Evolutionary conservation across 768 basidiomycete genomes (phyloP), one percentile per base, ranked within the genome.

Genomic region (Mycena floridula): DNA sequence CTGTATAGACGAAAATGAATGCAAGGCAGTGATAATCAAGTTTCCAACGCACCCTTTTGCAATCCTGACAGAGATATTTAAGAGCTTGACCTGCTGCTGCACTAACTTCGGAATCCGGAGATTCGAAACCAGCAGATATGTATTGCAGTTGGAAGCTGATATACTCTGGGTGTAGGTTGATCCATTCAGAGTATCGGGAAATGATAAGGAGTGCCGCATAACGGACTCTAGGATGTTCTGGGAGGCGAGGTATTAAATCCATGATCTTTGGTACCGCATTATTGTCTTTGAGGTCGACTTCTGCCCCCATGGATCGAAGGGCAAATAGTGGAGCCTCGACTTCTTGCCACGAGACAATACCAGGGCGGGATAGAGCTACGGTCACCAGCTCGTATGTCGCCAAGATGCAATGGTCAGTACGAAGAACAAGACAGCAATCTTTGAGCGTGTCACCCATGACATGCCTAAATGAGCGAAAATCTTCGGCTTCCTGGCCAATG

Each of bases 361-460:
- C 72, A 21, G 72, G 71, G 32, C 77, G 79, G 20, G 81, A 70
- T 42, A 98, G 73, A 2, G 88, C 89, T 6, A 66, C 59, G 24
- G 80, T 81, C 50, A 98, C 85, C 58, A 89, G 74, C 48, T 88
- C 82, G 64, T 89, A 89, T 2, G 93, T 77, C 3, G 85, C 74
- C 42, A 83, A 62, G 35, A 99, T 72, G 58, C 96, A 98, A 2
- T 74, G 74, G 41, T 91, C 85, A 2, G 94, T 77, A 36, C 92
- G 88, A 37, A 99, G 76, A 38, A 99, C 92, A 50, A 84, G 78
- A 64, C 96, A 99, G 59, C 96, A 98, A 59, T 99, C 96, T 65
- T 99, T 99, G 51, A 99, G 75, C 4, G 96, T 98, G 61, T 99
- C 94, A 28, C 96, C 96, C 89, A 99, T 98, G 49, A 93, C 82